Percentiles rank a stretch among this genome's conserved stretches.
phyloP scores from a whole-genome alignment of 441 rosid genomes.

The Populus trichocarpa region DNA sequence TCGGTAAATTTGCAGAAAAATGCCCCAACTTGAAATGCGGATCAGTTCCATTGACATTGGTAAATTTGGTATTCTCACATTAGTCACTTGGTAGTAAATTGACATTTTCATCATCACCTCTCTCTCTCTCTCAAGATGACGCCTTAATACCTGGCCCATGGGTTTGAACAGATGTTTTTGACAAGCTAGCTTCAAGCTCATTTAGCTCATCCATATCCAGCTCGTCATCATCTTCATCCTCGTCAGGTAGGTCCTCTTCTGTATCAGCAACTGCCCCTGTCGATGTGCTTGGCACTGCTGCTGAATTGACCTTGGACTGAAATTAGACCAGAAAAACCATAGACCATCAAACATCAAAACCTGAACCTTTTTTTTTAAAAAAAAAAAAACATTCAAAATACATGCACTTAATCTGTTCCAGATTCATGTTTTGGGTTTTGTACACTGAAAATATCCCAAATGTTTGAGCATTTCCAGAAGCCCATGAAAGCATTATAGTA shows the following conservation, averaged over 20 bases:
- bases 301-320: slow-evolving; percentile 29
- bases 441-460: too few relatives aligned
- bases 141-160: slow-evolving; percentile 28
- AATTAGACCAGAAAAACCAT: neutral
- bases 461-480: too few relatives aligned
- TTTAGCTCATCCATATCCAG: too few relatives aligned
- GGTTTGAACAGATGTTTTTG: slow-evolving; percentile 14
- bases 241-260: slow-evolving; percentile 22
- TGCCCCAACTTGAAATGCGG: neutral
- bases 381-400: too few relatives aligned
- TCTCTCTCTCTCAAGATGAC: neutral
- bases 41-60: neutral
- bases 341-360: neutral
- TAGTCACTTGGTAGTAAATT: neutral
- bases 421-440: too few relatives aligned
- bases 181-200: too few relatives aligned
- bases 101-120: neutral
- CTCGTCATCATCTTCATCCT: slow-evolving; percentile 43
- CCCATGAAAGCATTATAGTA: too few relatives aligned
- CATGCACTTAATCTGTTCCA: too few relatives aligned
- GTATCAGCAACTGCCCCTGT: slow-evolving; percentile 15
- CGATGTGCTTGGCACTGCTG: slow-evolving; percentile 19
- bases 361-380: neutral
- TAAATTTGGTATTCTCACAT: neutral
- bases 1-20: neutral